Percentiles rank a stretch among this genome's conserved stretches.
These are phyloP conservation scores for Brassica balearica DNA, from an alignment of 441 rosid species.

Conservation along the genomic window DNA sequence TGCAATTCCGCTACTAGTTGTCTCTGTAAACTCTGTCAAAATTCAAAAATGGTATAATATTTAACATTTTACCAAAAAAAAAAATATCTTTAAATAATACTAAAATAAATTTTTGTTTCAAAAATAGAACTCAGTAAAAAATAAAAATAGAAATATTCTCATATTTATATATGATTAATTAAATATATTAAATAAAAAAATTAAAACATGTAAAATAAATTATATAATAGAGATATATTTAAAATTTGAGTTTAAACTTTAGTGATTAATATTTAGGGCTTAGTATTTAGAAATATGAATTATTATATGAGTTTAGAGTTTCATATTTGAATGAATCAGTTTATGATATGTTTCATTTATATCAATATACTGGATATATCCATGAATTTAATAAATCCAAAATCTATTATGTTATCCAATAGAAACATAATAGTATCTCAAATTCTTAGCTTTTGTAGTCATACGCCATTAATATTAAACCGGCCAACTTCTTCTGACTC, in stretches of 20 bases:
- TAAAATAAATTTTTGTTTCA: too few species aligned
- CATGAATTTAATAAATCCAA: background rate
- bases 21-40: too few species aligned
- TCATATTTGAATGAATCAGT: background rate
- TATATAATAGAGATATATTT: too few species aligned
- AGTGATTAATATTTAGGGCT: background rate
- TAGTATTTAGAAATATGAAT: background rate
- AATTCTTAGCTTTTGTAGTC: conserved; percentile 1
- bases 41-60: too few species aligned
- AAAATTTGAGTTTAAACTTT: background rate
- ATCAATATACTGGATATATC: background rate
- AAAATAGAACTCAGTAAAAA: too few species aligned
- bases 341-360: background rate
- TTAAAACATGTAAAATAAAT: too few species aligned
- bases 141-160: background rate
- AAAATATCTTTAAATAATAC: too few species aligned
- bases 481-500: conserved; percentile 11
- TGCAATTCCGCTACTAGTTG: too few species aligned
- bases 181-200: too few species aligned
- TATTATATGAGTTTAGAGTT: background rate
- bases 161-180: too few species aligned
- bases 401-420: background rate
- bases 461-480: background rate
- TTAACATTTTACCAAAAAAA: too few species aligned
- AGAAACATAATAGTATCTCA: background rate